These are phyloP conservation scores for Penicillium sp. DNA, from an alignment of 2,329 filamentous ascomycete species.

Conservation along the genomic window DNA sequence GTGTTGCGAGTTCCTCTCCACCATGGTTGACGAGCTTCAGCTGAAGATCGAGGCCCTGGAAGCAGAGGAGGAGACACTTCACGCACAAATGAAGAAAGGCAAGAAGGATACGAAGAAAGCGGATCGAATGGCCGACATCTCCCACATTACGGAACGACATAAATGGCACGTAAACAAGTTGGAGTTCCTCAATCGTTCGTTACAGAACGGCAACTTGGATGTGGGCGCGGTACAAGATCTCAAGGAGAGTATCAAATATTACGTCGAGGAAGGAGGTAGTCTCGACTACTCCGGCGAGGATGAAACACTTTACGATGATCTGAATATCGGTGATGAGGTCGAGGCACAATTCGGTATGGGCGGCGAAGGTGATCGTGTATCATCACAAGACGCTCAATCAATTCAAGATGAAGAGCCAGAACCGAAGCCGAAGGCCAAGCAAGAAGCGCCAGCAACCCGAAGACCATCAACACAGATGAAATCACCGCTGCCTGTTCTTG, in stretches of 20 bases:
- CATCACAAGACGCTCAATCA: slow-evolving; percentile 93
- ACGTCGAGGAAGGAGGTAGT: slow-evolving; percentile 84
- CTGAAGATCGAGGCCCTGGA: slow-evolving; percentile 90
- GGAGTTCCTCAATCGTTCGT: slow-evolving; percentile 80
- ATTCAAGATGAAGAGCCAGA: slow-evolving; percentile 80
- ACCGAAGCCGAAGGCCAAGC: slow-evolving; percentile 56
- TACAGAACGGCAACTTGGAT: slow-evolving; percentile 92
- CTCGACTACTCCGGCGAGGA: slow-evolving; percentile 85
- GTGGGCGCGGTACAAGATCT: slow-evolving; percentile 81
- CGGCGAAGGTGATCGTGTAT: slow-evolving; percentile 77
- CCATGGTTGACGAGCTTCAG: slow-evolving; percentile 88
- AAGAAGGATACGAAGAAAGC: slow-evolving; percentile 82
- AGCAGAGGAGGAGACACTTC: slow-evolving; percentile 81
- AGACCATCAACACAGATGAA: slow-evolving; percentile 88
- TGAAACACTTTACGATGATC: slow-evolving; percentile 90
- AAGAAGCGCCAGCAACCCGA: slow-evolving; percentile 61
- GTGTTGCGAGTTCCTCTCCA: slow-evolving; percentile 77
- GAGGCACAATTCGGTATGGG: slow-evolving; percentile 82
- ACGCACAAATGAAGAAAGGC: slow-evolving; percentile 89
- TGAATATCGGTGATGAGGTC: slow-evolving; percentile 80
- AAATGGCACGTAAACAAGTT: slow-evolving; percentile 95
- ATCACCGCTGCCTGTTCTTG: slow-evolving; percentile 87
- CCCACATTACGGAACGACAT: slow-evolving; percentile 80
- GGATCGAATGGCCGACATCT: slow-evolving; percentile 83
- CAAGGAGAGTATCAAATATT: slow-evolving; percentile 91